phyloP scores from a whole-genome alignment of 306 rosid genomes.

The Pterocarpus macrocarpus region DNA sequence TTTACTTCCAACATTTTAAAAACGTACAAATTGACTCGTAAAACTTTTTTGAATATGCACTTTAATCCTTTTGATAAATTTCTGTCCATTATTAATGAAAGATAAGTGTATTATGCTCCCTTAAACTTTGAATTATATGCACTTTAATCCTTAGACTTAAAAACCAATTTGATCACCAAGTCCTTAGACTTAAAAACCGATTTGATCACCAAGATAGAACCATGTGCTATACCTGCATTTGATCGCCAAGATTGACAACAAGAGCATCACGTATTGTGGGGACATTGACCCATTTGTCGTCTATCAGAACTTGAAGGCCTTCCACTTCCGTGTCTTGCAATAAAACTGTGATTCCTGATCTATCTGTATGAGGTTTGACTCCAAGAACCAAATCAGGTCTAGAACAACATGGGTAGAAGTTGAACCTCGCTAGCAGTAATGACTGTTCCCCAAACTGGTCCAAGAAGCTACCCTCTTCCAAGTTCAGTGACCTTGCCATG shows the following conservation, averaged over 20 bases:
- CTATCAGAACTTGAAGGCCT: slow-evolving; percentile 68
- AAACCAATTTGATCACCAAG: too few relatives aligned
- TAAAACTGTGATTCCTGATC: slow-evolving; percentile 67
- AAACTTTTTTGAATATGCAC: too few relatives aligned
- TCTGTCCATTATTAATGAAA: too few relatives aligned
- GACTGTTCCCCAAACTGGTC: slow-evolving; percentile 60
- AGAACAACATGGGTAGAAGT: slow-evolving; percentile 69
- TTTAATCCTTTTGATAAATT: too few relatives aligned
- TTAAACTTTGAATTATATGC: too few relatives aligned
- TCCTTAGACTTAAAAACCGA: too few relatives aligned
- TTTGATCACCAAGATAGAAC: too few relatives aligned
- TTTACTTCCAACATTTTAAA: too few relatives aligned
- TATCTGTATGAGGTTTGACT: slow-evolving; percentile 71
- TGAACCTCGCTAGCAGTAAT: slow-evolving; percentile 51
- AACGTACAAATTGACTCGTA: too few relatives aligned
- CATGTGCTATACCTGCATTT: slow-evolving; percentile 41
- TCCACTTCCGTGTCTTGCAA: slow-evolving; percentile 69
- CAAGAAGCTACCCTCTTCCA: slow-evolving; percentile 60
- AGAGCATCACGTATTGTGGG: slow-evolving; percentile 69
- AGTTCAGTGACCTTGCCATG: slow-evolving; percentile 62
- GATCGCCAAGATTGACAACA: slow-evolving; percentile 73
- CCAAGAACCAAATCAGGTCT: slow-evolving; percentile 77
- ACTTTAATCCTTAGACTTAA: too few relatives aligned
- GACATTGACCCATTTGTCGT: slow-evolving; percentile 62
- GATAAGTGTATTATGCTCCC: too few relatives aligned